phyloP scores from a whole-genome alignment of 2,329 filamentous ascomycete genomes.

The Aspergillus ustus region DNA sequence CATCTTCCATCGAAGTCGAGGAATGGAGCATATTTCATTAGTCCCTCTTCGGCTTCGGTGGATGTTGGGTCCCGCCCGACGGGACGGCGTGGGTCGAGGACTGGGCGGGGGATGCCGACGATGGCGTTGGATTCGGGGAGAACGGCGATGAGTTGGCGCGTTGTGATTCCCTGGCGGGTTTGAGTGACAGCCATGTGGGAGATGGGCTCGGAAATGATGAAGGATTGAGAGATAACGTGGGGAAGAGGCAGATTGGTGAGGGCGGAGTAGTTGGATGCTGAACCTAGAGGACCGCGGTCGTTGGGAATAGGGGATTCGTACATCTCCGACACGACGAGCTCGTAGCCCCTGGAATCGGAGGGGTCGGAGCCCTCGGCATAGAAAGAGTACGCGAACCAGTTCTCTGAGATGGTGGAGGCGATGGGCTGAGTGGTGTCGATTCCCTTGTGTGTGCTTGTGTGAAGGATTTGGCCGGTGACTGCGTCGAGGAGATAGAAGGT shows the following conservation, averaged over 20 bases:
- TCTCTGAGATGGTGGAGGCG: conserved; percentile 81
- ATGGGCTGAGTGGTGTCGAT: conserved; percentile 77
- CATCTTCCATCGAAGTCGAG: conserved; percentile 84
- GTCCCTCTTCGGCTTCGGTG: conserved; percentile 80
- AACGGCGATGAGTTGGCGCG: conserved; percentile 78
- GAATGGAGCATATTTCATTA: conserved; percentile 74
- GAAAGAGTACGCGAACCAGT: conserved; percentile 92
- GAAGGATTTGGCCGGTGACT: conserved; percentile 78
- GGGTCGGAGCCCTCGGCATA: conserved; percentile 58
- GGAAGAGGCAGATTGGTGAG: conserved; percentile 69
- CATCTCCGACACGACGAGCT: conserved; percentile 83
- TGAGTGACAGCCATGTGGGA: conserved; percentile 80
- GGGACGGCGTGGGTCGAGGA: conserved; percentile 85
- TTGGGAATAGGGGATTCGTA: conserved; percentile 86
- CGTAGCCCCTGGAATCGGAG: conserved; percentile 73
- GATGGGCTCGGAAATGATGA: conserved; percentile 78
- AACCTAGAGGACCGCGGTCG: conserved; percentile 78
- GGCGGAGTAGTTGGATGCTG: conserved; percentile 75
- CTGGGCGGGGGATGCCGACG: conserved; percentile 74
- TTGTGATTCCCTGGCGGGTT: conserved; percentile 89
- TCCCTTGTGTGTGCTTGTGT: conserved; percentile 70
- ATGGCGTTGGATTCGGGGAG: conserved; percentile 75
- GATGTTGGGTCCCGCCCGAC: conserved; percentile 81
- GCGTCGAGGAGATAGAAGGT: conserved; percentile 83
- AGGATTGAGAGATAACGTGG: conserved; percentile 78